Conservation (phyloP, 257 asterid species). For the Striga asiatica region DNA sequence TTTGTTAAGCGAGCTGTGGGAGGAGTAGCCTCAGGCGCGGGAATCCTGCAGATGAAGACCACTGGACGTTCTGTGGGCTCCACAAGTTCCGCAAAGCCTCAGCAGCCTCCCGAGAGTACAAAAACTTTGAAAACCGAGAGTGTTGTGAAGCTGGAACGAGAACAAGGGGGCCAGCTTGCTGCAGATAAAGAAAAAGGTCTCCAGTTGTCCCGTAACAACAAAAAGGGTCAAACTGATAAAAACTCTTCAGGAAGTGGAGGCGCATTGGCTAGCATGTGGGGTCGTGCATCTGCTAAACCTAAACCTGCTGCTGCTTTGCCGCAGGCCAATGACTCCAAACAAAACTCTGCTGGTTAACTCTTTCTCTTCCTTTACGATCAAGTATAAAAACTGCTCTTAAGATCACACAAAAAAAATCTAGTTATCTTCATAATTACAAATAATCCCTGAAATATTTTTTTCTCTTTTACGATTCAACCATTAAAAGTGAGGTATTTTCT, state of each 20-base stretch:
- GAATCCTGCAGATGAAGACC: constrained; percentile 33
- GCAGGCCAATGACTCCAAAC: constrained; percentile 25
- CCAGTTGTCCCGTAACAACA: constrained; percentile 33
- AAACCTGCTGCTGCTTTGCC: constrained; percentile 35
- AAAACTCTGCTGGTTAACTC: constrained; percentile 51
- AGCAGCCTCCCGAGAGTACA: constrained; percentile 27
- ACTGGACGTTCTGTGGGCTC: constrained; percentile 33
- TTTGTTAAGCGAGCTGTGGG: constrained; percentile 49
- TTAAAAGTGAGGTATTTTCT: too few relatives aligned
- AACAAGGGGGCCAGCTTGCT: constrained; percentile 27
- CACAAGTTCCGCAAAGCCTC: constrained; percentile 28
- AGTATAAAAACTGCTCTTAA: background rate
- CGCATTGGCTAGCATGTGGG: constrained; percentile 88
- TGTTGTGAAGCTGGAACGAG: constrained; percentile 25
- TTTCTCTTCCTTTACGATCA: background rate
- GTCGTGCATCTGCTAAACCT: constrained; percentile 60
- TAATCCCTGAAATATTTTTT: too few relatives aligned
- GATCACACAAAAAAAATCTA: too few relatives aligned
- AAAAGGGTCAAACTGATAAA: constrained; percentile 44
- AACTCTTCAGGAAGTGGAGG: constrained; percentile 54
- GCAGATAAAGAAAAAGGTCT: constrained; percentile 41
- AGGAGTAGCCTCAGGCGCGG: constrained; percentile 26
- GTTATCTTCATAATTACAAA: too few relatives aligned
- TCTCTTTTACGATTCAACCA: too few relatives aligned
- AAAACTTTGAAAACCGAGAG: constrained; percentile 38